Evolutionary conservation across 129 eudicot species (phyloP).

Genomic region (Heracleum sosnowskyi): DNA sequence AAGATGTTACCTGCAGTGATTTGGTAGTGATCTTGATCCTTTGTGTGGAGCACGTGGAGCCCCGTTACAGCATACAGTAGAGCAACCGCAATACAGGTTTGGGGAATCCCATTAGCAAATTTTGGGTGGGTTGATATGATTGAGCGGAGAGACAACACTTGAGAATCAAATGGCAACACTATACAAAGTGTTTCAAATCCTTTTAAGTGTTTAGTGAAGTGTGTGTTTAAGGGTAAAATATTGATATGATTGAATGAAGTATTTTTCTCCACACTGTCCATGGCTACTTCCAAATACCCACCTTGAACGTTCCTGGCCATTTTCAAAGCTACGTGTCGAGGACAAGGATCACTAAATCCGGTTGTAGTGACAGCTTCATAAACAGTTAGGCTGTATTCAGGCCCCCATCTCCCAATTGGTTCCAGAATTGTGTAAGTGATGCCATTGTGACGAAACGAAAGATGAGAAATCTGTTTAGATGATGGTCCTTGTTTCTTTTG

Average conservation of each 20-base stretch:
- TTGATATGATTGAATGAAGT: background rate
- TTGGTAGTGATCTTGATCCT: background rate
- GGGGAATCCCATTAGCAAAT: background rate
- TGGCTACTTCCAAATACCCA: background rate
- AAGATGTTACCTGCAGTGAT: slow-evolving; percentile 4
- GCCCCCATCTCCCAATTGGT: background rate
- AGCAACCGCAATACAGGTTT: background rate
- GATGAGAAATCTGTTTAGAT: background rate
- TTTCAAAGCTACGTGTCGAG: background rate
- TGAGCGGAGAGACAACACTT: slow-evolving; percentile 3
- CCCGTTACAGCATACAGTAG: background rate
- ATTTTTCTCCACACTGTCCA: background rate
- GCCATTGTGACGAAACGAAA: background rate
- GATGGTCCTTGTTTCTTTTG: background rate
- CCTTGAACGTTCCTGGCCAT: background rate
- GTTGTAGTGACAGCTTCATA: background rate
- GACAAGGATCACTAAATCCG: background rate
- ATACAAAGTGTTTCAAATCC: background rate
- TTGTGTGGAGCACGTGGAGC: background rate
- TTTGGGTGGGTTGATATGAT: background rate
- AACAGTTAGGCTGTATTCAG: background rate
- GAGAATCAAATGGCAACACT: slow-evolving; percentile 1
- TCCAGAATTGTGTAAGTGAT: background rate
- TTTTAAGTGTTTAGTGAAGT: background rate
- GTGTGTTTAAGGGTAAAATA: background rate